Base-by-base conservation (phyloP, 352 stramenopile species). In the Phytopythium kandeliae region DNA sequence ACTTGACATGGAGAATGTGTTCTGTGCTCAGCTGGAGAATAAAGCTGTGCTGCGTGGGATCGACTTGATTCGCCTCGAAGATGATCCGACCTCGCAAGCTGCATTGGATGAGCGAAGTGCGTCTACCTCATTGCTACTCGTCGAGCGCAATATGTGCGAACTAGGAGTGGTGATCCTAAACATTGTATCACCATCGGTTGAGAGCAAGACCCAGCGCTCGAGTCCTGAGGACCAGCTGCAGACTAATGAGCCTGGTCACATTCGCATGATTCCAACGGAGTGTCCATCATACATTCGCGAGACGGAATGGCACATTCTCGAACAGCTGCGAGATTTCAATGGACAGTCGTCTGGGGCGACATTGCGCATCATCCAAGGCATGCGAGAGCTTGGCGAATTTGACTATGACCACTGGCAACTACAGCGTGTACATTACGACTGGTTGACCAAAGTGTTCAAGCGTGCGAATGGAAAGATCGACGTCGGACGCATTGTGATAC, bases 11-110 rank as follows among this genome's bases (percentile, higher is more conserved):
- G 19, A n/a, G 3, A 36, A 2, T 16, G 25, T 36, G 21, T 33
- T 19, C 3, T 51, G 44, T 16, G 30, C 44, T 4, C 9, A 40
- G 9, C 13, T 40, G 3, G 44, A 41, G 21, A n/a, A 40, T n/a
- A 51, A 51, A 30, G 44, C 44, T 15, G 30, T 51, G 28, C 25
- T 48, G 10, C 42, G 15, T 13, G 42, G 25, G 12, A 8, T 30
- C 7, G n/a, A 24, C 12, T 47, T 31, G 13, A 17, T 21, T 42
- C n/a, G 17, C 5, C 17, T 42, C 16, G 13, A 12, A n/a, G 41
- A 47, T 8, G 13, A 25, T 16, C 4, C 25, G 9, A 7, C n/a
- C 19, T 21, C 26, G 34, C 28, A 31, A 31, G 28, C 28, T 10
- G n/a, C n/a, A n/a, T n/a, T n/a, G n/a, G n/a, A n/a, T n/a, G n/a